phyloP scores from a whole-genome alignment of 495 filamentous ascomycete species.

The Massariosphaeria phaeospora region DNA sequence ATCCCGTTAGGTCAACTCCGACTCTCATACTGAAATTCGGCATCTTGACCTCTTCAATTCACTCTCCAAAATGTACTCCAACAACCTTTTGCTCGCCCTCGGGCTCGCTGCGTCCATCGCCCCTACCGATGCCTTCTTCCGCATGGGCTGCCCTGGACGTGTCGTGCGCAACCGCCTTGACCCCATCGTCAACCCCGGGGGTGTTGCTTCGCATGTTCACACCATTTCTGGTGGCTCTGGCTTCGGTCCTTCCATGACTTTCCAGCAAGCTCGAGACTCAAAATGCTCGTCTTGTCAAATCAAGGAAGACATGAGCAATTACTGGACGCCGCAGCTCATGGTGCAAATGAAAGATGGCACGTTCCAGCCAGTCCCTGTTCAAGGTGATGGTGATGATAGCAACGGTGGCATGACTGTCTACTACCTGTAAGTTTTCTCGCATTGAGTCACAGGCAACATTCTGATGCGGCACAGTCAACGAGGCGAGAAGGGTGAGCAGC shows the following conservation, averaged over 20 bases:
- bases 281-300: constrained; percentile 62
- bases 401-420: constrained; percentile 52
- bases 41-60: not conserved
- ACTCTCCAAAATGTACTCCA: constrained; percentile 16
- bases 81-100: constrained; percentile 13
- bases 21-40: not conserved
- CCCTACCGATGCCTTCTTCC: constrained; percentile 38
- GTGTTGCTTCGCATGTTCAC: constrained; percentile 63
- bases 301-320: constrained; percentile 50
- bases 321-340: constrained; percentile 73
- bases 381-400: constrained; percentile 53
- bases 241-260: constrained; percentile 60
- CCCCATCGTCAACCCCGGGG: constrained; percentile 60
- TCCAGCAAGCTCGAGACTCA: constrained; percentile 52
- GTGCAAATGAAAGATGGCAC: constrained; percentile 58
- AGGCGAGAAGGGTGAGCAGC: constrained; percentile 52
- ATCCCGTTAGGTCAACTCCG: not conserved
- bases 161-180: constrained; percentile 61
- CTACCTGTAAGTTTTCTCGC: constrained; percentile 53
- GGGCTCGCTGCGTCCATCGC: constrained; percentile 25
- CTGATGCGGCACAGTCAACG: constrained; percentile 57
- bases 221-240: constrained; percentile 69
- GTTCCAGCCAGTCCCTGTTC: constrained; percentile 61
- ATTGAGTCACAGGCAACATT: constrained; percentile 37
- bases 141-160: constrained; percentile 37